Evolutionary conservation across 768 basidiomycete genomes (phyloP), one percentile per base, ranked within the genome.

Genomic region (Collybia nuda): DNA sequence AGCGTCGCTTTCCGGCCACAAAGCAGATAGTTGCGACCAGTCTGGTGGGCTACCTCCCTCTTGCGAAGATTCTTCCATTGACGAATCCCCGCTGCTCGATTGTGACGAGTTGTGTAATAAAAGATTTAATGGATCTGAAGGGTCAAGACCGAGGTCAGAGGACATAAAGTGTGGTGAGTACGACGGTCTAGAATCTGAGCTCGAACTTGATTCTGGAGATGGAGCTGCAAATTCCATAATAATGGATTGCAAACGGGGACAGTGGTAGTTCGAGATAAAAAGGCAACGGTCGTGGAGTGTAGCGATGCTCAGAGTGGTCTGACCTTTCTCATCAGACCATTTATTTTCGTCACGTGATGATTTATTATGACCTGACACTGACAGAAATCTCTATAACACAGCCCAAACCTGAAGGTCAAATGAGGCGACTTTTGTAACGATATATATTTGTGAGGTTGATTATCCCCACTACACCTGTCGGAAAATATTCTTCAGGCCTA

Each of bases 121-220:
- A 44, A 85, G 68, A 57, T 79, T 83, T 6, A 85, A 72, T 3
- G 81, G 80, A 65, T 86, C 83, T 0, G 73, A 75, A 3, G 76
- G 72, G 61, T 84, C 81, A 44, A 84, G 66, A 14, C 65, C 69
- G 38, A 80, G 69, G 53, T 82, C 80, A 23, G 73, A 54, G 24
- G 72, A 60, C 65, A 72, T 67, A 23, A 52, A 38, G 19, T 44
- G 54, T 1, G 66, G 61, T 28, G 65, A 62, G 43, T 60, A 61
- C 14, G 49, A 48, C 15, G 55, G 47, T 5, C 41, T 48, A 3
- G 53, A 51, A 5, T 53, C 54, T 8, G 57, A 50, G 43, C 58
- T 51, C 15, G 58, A 61, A 32, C 32, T 32, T 37, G 58, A 58
- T 48, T 56, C 37, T 21, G 60, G 53, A 18, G 57, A 60, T 32